Percentiles rank a stretch among this genome's conserved stretches.
Evolutionary conservation across 2,329 filamentous ascomycete genomes (phyloP).

Genomic region (Emmonsiellopsis sp.): DNA sequence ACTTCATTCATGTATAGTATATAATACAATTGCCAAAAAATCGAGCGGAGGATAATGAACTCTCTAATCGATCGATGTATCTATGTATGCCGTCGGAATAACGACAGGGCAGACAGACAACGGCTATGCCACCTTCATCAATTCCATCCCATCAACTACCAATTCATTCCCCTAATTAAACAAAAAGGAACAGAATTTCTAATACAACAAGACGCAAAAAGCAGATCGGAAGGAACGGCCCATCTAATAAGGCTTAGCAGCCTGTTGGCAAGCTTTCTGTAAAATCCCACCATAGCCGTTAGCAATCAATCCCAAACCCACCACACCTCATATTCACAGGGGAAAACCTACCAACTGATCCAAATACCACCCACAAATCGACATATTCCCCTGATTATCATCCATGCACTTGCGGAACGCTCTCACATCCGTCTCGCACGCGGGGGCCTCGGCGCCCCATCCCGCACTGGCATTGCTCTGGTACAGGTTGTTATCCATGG

Average conservation of each 20-base stretch:
- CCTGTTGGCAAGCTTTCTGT: slow-evolving; percentile 72
- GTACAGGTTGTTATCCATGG: slow-evolving; percentile 40
- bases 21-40: neutral
- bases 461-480: slow-evolving; percentile 39
- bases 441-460: slow-evolving; percentile 40
- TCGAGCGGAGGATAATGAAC: neutral
- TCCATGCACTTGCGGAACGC: slow-evolving; percentile 95
- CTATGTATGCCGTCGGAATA: neutral
- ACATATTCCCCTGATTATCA: slow-evolving; percentile 86
- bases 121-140: neutral
- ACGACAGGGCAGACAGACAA: neutral
- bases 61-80: neutral
- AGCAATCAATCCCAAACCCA: neutral
- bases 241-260: slow-evolving; percentile 60
- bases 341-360: slow-evolving; percentile 63
- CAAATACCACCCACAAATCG: slow-evolving; percentile 95
- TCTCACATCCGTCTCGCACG: slow-evolving; percentile 71
- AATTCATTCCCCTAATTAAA: neutral
- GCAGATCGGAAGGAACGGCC: neutral
- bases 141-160: neutral
- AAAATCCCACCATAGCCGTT: slow-evolving; percentile 2
- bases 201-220: no score
- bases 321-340: neutral
- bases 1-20: neutral
- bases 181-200: neutral